Evolutionary conservation across 257 asterid genomes (phyloP), one percentile per base, ranked within the genome.

Genomic region (Ilex asprella): DNA sequence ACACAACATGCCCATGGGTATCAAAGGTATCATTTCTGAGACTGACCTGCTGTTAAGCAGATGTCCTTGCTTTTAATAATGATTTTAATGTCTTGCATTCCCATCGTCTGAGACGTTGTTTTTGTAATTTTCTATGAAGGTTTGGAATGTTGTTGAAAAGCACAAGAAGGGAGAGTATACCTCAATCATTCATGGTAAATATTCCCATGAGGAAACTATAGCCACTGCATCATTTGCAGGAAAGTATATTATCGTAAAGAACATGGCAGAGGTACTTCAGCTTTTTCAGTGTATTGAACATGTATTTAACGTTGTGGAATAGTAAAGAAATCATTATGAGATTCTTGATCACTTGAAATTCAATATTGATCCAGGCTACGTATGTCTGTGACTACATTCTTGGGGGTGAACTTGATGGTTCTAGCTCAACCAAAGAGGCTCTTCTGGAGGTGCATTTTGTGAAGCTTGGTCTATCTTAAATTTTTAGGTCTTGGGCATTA

Each of bases 1-100:
- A 93, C 77, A 93, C 99, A 58, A 93, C 99, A 68, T 93, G 99
- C 86, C 99, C 97, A 21, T 93, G 99, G 99, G 99, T 89, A 64
- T 79, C 93, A 27, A 93, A 93, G 97, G 97, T 93, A 81, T 44
- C 32, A 44, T 29, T 27, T 15, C 16, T 6, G 0, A 8, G 11
- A 15, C 30, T 47, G 51, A 50, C 12, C 54, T 15, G 10, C 10
- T 15, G 14, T 3, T 21, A 35, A 35, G 5, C 41, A 35, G 41
- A 35, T 35, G 5, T 35, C 8, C 41, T 35, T 35, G 41, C 41
- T 8, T 3, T 3, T 35, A 35, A 35, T 35, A 3, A 35, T 35
- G 5, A 39, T 51, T 27, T 53, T 35, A 49, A 52, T 59, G 31
- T 66, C 60, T 57, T 67, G 43, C 43, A 27, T 51, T 55, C 60